Conservation (phyloP, 495 filamentous ascomycete genomes). For the Podospora pseudocomata region DNA sequence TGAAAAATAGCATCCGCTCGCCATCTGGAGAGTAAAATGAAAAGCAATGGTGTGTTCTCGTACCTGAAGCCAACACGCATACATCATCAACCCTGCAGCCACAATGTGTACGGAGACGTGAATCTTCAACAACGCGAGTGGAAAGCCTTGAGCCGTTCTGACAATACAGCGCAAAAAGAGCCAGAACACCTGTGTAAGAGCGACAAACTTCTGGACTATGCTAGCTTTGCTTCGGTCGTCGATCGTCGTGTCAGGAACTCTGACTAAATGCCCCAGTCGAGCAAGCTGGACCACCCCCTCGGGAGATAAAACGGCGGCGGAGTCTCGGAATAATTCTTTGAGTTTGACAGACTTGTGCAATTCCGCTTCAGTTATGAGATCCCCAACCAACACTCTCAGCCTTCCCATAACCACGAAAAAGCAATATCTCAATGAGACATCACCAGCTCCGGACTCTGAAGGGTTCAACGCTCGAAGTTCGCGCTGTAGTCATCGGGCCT, state of each 20-base stretch:
- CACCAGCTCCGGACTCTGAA: neutral
- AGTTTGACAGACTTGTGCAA: too few relatives aligned
- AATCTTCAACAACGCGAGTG: conserved; percentile 35
- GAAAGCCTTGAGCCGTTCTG: conserved; percentile 15
- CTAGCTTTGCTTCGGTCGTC: conserved; percentile 36
- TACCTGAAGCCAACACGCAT: conserved; percentile 22
- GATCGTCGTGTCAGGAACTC: neutral
- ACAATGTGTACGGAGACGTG: conserved; percentile 38
- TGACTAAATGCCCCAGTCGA: neutral
- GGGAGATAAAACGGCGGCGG: neutral
- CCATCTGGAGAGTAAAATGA: neutral
- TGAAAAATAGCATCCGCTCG: neutral
- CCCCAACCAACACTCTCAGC: neutral
- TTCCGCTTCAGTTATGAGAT: too few relatives aligned
- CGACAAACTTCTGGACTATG: conserved; percentile 30
- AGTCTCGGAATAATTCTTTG: neutral
- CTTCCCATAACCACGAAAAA: conserved; percentile 16
- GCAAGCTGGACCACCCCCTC: neutral
- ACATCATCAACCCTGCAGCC: conserved; percentile 34
- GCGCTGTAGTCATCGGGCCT: conserved; percentile 3
- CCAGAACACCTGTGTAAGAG: conserved; percentile 35
- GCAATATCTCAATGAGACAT: conserved; percentile 6
- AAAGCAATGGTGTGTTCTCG: neutral
- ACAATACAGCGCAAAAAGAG: conserved; percentile 33
- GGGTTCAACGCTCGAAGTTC: neutral